Conservation (phyloP, 208 protist genomes). For the Naegleria gruberi region DNA sequence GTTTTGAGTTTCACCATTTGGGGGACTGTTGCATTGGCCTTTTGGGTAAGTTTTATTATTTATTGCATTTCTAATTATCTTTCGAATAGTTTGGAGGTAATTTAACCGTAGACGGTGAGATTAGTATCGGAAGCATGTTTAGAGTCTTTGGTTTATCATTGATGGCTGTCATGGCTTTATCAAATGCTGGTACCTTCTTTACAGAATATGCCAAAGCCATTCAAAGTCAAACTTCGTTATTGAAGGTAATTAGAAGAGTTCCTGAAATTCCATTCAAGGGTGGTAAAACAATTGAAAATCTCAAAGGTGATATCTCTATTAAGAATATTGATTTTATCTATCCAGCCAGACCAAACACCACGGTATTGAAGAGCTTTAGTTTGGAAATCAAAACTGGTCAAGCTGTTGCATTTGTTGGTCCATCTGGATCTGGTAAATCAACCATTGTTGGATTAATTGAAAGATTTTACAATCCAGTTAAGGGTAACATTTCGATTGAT, state of each 20-base stretch:
- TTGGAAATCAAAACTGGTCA: background rate
- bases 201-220: background rate
- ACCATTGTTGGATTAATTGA: constrained; percentile 59
- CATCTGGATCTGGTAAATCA: constrained; percentile 39
- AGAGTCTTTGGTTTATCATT: background rate
- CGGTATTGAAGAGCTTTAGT: background rate
- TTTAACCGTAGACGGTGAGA: background rate
- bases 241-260: background rate
- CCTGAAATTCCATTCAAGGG: background rate
- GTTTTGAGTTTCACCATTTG: background rate
- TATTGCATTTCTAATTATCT: too few relatives aligned
- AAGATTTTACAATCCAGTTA: constrained; percentile 82
- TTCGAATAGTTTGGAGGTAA: background rate
- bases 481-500: constrained; percentile 77
- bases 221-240: background rate
- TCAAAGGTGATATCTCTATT: constrained; percentile 37
- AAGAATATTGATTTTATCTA: background rate
- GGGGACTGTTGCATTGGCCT: too few relatives aligned
- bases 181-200: background rate
- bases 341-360: background rate
- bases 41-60: too few relatives aligned
- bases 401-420: constrained; percentile 12
- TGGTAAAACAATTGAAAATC: background rate
- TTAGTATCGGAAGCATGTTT: background rate
- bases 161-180: background rate